These are phyloP conservation scores for Agaricus blazei DNA, from an alignment of 768 basidiomycete species.

Conservation along the genomic window DNA sequence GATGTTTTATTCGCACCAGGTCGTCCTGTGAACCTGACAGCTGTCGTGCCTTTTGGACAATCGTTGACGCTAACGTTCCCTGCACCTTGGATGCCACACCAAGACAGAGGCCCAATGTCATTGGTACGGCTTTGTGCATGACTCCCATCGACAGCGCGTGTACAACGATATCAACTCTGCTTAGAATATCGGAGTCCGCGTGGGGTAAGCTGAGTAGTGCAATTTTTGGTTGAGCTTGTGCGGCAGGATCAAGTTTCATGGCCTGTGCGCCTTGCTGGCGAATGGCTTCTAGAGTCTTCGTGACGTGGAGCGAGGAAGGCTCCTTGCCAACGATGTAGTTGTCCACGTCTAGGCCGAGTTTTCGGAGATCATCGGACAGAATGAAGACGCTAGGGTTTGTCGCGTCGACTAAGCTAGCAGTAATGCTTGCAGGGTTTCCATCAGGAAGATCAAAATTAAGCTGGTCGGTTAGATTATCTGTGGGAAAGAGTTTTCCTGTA, in stretches of 20 bases:
- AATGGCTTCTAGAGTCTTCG: conserved; percentile 42
- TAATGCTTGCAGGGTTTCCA: conserved; percentile 15
- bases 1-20: conserved; percentile 54
- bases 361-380: conserved; percentile 33
- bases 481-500: conserved; percentile 67
- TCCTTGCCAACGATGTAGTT: conserved; percentile 29
- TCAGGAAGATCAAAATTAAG: conserved; percentile 26
- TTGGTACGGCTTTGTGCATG: conserved; percentile 64
- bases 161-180: conserved; percentile 43
- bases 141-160: conserved; percentile 70
- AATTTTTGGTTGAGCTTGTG: conserved; percentile 69
- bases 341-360: conserved; percentile 26
- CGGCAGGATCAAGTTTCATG: conserved; percentile 62
- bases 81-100: conserved; percentile 56
- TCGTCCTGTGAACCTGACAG: conserved; percentile 14
- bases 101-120: conserved; percentile 68
- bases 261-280: conserved; percentile 47
- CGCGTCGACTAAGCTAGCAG: conserved; percentile 61
- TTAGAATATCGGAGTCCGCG: conserved; percentile 15
- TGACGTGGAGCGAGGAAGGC: conserved; percentile 18
- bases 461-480: conserved; percentile 42
- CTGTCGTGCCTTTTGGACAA: conserved; percentile 29
- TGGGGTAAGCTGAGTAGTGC: conserved; percentile 43
- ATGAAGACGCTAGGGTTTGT: conserved; percentile 75
- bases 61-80: conserved; percentile 52